These are phyloP conservation scores for Colletotrichum phormii DNA, from an alignment of 2,329 filamentous ascomycete species.

Conservation along the genomic window DNA sequence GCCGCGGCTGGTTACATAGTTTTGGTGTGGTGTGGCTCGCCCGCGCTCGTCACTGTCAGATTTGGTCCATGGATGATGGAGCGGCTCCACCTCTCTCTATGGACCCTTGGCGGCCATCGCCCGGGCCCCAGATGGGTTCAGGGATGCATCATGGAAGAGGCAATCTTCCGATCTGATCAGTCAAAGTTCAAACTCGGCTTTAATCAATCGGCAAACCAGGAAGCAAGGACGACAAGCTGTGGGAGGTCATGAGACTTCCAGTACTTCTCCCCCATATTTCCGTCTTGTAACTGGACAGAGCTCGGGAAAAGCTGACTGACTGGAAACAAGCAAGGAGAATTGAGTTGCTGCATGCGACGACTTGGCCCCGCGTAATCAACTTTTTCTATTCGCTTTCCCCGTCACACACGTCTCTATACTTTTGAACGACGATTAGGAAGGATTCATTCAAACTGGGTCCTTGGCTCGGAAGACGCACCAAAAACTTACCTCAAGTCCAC, in stretches of 20 bases:
- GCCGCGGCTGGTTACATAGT: slow-evolving; percentile 26
- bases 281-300: background rate
- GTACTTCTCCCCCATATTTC: background rate
- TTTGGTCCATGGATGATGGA: background rate
- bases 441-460: slow-evolving; percentile 21
- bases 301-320: background rate
- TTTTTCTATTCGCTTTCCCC: background rate
- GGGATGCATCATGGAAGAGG: slow-evolving; percentile 31
- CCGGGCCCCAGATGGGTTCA: slow-evolving; percentile 14
- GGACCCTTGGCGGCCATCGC: slow-evolving; percentile 29
- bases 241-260: slow-evolving; percentile 9
- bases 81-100: slow-evolving; percentile 12
- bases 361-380: background rate
- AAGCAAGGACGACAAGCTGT: background rate
- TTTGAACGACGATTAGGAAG: slow-evolving; percentile 5
- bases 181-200: slow-evolving; percentile 12
- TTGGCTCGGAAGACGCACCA: slow-evolving; percentile 16
- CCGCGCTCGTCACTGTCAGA: slow-evolving; percentile 29
- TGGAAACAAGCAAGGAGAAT: background rate
- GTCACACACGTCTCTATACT: background rate
- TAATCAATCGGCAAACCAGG: slow-evolving; percentile 2
- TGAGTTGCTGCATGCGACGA: slow-evolving; percentile 16
- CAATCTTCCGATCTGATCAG: slow-evolving; percentile 34
- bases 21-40: slow-evolving; percentile 20
- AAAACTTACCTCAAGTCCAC: slow-evolving; percentile 19